Conservation (phyloP, 129 eudicot species). For the Escallonia herrerae region DNA sequence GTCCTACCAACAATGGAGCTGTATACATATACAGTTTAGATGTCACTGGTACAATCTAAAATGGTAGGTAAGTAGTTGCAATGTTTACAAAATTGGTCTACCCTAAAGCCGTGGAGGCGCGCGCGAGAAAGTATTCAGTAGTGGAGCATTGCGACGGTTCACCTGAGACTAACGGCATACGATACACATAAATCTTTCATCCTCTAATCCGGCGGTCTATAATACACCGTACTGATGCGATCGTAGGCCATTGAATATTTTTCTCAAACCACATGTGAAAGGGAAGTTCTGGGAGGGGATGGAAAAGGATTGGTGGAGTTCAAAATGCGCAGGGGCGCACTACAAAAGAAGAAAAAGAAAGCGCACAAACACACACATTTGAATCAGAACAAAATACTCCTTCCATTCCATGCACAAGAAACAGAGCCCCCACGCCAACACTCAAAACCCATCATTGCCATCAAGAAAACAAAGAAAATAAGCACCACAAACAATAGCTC, state of each 20-base stretch:
- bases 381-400: not conserved
- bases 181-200: not conserved
- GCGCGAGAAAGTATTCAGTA: too few relatives aligned
- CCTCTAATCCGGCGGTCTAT: not conserved
- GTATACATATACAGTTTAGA: too few relatives aligned
- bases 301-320: constrained; percentile 34
- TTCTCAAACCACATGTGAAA: not conserved
- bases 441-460: constrained; percentile 32
- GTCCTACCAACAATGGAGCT: too few relatives aligned
- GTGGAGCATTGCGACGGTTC: not conserved
- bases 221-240: too few relatives aligned
- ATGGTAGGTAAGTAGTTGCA: constrained; percentile 12
- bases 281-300: constrained; percentile 16
- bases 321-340: constrained; percentile 42
- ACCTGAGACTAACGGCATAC: not conserved
- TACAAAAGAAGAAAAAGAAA: constrained; percentile 23
- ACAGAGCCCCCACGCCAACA: constrained; percentile 23
- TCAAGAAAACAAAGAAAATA: constrained; percentile 18
- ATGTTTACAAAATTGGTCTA: not conserved
- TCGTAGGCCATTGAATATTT: too few relatives aligned
- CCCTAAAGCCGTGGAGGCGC: too few relatives aligned
- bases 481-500: not conserved
- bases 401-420: constrained; percentile 17
- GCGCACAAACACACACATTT: constrained; percentile 29
- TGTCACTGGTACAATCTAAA: not conserved